phyloP scores from a whole-genome alignment of 208 protist species.

The Wallacemonas sp. region DNA sequence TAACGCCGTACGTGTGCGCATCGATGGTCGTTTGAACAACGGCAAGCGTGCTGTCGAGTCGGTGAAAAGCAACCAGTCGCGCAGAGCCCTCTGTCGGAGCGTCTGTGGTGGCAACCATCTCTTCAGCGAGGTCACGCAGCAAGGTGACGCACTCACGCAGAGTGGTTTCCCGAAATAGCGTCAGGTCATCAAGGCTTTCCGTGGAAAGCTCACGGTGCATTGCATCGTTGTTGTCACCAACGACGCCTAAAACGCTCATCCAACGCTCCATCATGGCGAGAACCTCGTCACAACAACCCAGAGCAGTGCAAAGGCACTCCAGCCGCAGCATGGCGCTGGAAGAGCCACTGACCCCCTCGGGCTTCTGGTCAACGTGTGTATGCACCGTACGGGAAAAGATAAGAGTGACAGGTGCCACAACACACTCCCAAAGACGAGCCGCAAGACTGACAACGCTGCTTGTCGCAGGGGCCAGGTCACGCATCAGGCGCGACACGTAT shows the following conservation, averaged over 20 bases:
- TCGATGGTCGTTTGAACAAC: neutral
- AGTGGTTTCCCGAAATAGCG: neutral
- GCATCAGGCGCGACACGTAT: constrained; percentile 33
- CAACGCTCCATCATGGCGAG: constrained; percentile 29
- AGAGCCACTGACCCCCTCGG: neutral
- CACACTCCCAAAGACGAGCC: neutral
- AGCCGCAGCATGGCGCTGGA: neutral
- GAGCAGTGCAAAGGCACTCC: neutral
- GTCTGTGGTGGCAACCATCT: neutral
- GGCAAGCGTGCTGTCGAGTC: neutral
- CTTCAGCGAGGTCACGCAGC: neutral
- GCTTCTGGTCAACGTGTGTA: neutral
- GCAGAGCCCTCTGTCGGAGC: neutral
- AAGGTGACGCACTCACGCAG: constrained; percentile 15
- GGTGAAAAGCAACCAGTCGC: neutral
- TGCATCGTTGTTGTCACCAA: too few species aligned
- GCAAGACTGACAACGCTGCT: neutral
- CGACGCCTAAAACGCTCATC: constrained; percentile 11
- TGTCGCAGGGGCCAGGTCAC: neutral
- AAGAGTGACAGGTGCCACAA: neutral
- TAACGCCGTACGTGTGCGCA: neutral
- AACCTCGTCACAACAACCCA: constrained; percentile 9
- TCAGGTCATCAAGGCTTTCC: neutral
- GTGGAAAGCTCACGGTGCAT: too few species aligned
- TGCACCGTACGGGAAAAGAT: neutral